phyloP scores from a whole-genome alignment of 2,329 filamentous ascomycete species.

The Cercospora beticola region DNA sequence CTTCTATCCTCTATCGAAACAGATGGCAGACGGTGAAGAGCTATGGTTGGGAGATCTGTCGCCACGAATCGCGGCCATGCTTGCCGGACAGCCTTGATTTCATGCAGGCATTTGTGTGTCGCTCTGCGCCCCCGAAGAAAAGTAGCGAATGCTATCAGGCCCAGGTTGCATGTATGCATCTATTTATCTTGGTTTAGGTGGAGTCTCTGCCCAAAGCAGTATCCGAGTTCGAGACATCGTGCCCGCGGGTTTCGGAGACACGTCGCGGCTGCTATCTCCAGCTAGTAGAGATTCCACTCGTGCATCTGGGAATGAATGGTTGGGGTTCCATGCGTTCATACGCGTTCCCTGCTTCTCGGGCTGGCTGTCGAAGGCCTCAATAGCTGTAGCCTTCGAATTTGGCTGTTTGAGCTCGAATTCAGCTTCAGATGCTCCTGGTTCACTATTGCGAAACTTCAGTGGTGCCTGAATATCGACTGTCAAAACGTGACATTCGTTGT shows the following conservation, averaged over 20 bases:
- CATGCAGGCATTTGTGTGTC: background rate
- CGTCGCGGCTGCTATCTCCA: background rate
- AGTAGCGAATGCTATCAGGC: background rate
- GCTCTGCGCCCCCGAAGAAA: background rate
- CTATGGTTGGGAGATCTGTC: background rate
- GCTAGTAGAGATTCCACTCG: background rate
- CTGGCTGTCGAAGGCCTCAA: background rate
- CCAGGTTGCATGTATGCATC: background rate
- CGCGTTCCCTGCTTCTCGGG: background rate
- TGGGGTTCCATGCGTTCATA: background rate
- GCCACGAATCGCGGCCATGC: background rate
- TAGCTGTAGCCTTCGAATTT: background rate
- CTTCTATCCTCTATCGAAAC: background rate
- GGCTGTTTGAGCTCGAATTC: background rate
- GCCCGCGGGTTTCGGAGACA: background rate
- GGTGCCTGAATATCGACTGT: background rate
- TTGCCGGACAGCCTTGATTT: background rate
- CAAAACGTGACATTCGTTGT: background rate
- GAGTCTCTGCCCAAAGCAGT: background rate
- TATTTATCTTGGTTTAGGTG: background rate
- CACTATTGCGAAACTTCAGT: background rate
- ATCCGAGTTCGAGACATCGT: background rate
- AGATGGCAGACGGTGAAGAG: background rate
- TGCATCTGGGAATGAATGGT: background rate
- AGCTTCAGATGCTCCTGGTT: background rate